Evolutionary conservation across 495 filamentous ascomycete species (phyloP).

Genomic region (Trichocladium antarcticum): DNA sequence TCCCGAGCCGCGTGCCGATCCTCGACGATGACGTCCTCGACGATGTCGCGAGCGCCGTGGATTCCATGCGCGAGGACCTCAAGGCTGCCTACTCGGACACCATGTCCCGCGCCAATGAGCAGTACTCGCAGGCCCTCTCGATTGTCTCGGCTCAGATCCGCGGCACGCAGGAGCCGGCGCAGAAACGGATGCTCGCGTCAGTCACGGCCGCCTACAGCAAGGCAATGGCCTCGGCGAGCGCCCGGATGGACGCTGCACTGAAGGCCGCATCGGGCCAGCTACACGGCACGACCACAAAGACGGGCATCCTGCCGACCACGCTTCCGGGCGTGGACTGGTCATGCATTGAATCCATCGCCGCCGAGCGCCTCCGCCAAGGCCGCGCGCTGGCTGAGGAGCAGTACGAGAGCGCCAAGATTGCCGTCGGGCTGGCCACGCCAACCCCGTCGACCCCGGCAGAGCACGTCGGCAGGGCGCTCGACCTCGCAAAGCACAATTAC

Average conservation of each 20-base stretch:
- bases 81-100: constrained; percentile 50
- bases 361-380: constrained; percentile 52
- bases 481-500: constrained; percentile 57
- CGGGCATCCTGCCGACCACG: constrained; percentile 18
- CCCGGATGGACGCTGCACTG: constrained; percentile 42
- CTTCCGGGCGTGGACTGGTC: constrained; percentile 32
- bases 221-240: constrained; percentile 50
- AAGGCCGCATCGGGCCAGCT: constrained; percentile 35
- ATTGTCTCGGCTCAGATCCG: constrained; percentile 53
- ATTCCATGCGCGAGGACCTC: constrained; percentile 44
- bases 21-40: constrained; percentile 31
- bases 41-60: constrained; percentile 53
- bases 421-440: constrained; percentile 40
- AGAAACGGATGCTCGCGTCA: constrained; percentile 52
- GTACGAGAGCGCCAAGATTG: constrained; percentile 48
- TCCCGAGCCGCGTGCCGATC: constrained; percentile 31
- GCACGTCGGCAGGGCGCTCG: constrained; percentile 43
- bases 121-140: constrained; percentile 56
- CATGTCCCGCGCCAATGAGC: constrained; percentile 46
- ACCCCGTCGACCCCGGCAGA: constrained; percentile 41
- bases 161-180: constrained; percentile 52
- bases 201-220: constrained; percentile 59
- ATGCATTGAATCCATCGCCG: constrained; percentile 45
- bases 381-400: constrained; percentile 54
- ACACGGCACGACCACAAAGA: constrained; percentile 36